Percentiles rank a stretch among this genome's conserved stretches.
Conservation (phyloP, 2,329 filamentous ascomycete genomes). For the Clonostachys byssicola region DNA sequence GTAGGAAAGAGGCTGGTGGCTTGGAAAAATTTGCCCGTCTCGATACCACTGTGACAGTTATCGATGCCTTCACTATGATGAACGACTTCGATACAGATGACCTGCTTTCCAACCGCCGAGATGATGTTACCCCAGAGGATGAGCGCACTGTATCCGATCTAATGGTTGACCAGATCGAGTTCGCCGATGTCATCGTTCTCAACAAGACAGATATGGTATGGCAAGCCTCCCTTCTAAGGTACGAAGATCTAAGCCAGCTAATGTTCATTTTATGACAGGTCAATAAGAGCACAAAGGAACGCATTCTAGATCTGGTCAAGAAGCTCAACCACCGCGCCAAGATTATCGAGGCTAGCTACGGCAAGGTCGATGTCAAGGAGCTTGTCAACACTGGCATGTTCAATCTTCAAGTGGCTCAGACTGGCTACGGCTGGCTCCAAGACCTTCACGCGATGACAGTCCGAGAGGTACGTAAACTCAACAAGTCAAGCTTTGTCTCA, state of each 20-base stretch:
- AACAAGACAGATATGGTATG: slow-evolving; percentile 65
- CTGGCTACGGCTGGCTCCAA: slow-evolving; percentile 65
- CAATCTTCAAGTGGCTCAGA: slow-evolving; percentile 58
- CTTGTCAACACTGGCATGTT: slow-evolving; percentile 65
- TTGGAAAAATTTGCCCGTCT: slow-evolving; percentile 61
- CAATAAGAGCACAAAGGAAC: slow-evolving; percentile 29
- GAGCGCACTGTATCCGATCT: slow-evolving; percentile 71
- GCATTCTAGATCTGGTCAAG: slow-evolving; percentile 49
- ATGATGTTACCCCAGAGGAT: slow-evolving; percentile 62
- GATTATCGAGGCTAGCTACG: slow-evolving; percentile 55
- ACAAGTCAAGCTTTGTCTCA: not conserved
- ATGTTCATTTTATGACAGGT: slow-evolving; percentile 15
- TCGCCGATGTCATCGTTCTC: slow-evolving; percentile 67
- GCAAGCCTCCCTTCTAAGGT: not conserved
- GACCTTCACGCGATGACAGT: slow-evolving; percentile 66
- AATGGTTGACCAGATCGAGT: slow-evolving; percentile 75
- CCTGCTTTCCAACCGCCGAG: slow-evolving; percentile 58
- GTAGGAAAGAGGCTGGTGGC: slow-evolving; percentile 51
- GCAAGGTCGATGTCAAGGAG: slow-evolving; percentile 55
- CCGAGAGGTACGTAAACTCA: slow-evolving; percentile 38
- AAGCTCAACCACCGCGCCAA: slow-evolving; percentile 65
- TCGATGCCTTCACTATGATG: slow-evolving; percentile 70
- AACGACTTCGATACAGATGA: slow-evolving; percentile 69
- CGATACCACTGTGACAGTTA: slow-evolving; percentile 69
- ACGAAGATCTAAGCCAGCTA: no score